Percentiles rank a stretch among this genome's conserved stretches.
phyloP scores from a whole-genome alignment of 1,139 yeast genomes.

The Saccharomyces hybrid region DNA sequence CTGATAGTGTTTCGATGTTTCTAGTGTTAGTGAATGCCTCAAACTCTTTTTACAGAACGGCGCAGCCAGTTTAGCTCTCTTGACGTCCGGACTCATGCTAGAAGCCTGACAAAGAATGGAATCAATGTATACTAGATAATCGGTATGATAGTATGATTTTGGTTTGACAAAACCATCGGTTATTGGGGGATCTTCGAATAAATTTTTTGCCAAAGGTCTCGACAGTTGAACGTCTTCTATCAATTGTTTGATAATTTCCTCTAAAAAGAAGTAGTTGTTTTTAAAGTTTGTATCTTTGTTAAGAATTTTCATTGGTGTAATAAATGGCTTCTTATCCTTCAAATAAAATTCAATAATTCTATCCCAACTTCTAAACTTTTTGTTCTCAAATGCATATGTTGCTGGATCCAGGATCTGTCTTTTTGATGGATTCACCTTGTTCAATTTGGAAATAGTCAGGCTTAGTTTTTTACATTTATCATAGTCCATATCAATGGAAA shows the following conservation, averaged over 20 bases:
- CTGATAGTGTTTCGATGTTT: slow-evolving; percentile 8
- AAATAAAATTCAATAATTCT: slow-evolving; percentile 19
- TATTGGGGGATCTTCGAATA: slow-evolving; percentile 1
- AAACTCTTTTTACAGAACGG: slow-evolving; percentile 19
- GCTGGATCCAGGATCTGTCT: slow-evolving; percentile 22
- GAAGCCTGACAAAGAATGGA: slow-evolving; percentile 23
- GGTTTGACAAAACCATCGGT: slow-evolving; percentile 2
- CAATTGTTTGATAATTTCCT: neutral
- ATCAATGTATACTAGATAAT: slow-evolving; percentile 18
- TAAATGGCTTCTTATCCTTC: slow-evolving; percentile 9
- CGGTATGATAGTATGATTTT: slow-evolving; percentile 8
- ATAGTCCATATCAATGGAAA: slow-evolving; percentile 30
- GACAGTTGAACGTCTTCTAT: neutral
- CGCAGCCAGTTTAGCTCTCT: slow-evolving; percentile 6
- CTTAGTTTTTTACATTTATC: slow-evolving; percentile 25
- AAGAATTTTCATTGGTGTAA: slow-evolving; percentile 1
- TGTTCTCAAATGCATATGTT: slow-evolving; percentile 11
- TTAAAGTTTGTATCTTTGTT: slow-evolving; percentile 1
- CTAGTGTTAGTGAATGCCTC: slow-evolving; percentile 14
- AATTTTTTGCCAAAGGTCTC: slow-evolving; percentile 1
- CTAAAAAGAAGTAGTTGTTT: slow-evolving; percentile 4
- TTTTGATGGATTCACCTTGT: slow-evolving; percentile 23
- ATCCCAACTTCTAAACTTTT: slow-evolving; percentile 15
- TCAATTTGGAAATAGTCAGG: slow-evolving; percentile 18
- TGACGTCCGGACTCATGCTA: slow-evolving; percentile 7